phyloP scores from a whole-genome alignment of 2,329 filamentous ascomycete genomes.

The Cladosporium velox region DNA sequence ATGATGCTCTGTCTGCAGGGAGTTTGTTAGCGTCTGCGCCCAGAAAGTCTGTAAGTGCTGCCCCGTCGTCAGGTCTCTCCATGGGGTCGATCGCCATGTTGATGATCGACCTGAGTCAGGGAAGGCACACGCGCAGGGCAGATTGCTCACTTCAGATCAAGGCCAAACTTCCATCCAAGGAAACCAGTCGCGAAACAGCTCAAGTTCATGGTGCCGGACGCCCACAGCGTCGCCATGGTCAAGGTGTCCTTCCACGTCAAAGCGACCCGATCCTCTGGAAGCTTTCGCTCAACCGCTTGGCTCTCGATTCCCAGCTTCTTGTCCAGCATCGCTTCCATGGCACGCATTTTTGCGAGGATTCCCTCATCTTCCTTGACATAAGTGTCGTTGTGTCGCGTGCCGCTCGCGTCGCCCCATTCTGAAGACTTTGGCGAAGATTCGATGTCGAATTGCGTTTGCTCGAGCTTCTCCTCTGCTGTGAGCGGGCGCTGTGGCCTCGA shows the following conservation, averaged over 20 bases:
- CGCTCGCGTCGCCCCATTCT: conserved; percentile 1
- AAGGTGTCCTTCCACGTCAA: conserved; percentile 42
- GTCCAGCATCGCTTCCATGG: conserved; percentile 47
- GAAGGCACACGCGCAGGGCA: conserved; percentile 6
- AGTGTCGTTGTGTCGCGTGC: neutral
- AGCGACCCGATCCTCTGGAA: conserved; percentile 47
- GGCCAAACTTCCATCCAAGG: conserved; percentile 52
- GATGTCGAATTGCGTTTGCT: conserved; percentile 30
- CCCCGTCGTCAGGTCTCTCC: neutral
- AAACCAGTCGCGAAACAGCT: conserved; percentile 44
- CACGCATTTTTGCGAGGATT: conserved; percentile 37
- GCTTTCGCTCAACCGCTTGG: conserved; percentile 50
- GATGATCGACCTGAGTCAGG: neutral
- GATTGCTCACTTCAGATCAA: conserved; percentile 40
- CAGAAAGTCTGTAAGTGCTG: neutral
- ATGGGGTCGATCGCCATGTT: neutral
- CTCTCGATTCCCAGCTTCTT: conserved; percentile 50
- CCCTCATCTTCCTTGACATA: conserved; percentile 24
- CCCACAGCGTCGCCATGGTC: conserved; percentile 40
- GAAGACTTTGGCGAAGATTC: conserved; percentile 24
- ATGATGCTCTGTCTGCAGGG: conserved; percentile 38
- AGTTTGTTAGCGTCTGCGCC: conserved; percentile 9
- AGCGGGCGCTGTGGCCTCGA: conserved; percentile 29
- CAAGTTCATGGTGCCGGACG: conserved; percentile 40
- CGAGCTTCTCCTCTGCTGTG: conserved; percentile 35